Percentiles rank a stretch among this genome's conserved stretches.
Evolutionary conservation across 495 filamentous ascomycete species (phyloP).

Genomic region (Margaritispora aquatica): DNA sequence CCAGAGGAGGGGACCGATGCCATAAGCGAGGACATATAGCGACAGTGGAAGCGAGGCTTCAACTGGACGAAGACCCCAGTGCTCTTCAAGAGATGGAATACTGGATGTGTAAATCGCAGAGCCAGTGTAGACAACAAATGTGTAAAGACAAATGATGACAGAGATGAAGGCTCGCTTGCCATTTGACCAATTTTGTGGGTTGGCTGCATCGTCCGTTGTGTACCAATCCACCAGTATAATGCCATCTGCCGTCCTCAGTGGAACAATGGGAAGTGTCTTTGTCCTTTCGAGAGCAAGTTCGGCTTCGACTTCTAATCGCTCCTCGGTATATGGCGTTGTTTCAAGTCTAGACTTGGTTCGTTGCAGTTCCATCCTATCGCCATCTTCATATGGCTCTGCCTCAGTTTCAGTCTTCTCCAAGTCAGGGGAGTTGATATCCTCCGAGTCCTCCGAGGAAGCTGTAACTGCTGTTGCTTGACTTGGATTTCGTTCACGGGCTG

Average conservation of each 20-base stretch:
- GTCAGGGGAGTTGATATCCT: neutral
- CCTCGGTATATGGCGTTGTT: slow-evolving; percentile 32
- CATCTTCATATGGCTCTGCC: slow-evolving; percentile 52
- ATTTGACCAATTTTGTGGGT: slow-evolving; percentile 50
- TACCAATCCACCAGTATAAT: slow-evolving; percentile 55
- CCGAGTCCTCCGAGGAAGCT: neutral
- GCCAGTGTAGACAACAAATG: slow-evolving; percentile 42
- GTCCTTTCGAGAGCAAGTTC: slow-evolving; percentile 36
- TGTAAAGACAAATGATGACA: slow-evolving; percentile 45
- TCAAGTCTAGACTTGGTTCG: slow-evolving; percentile 28
- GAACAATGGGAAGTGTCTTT: slow-evolving; percentile 40
- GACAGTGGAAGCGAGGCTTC: slow-evolving; percentile 47
- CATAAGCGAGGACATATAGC: slow-evolving; percentile 57
- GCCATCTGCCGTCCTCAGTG: slow-evolving; percentile 35
- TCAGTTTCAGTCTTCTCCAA: slow-evolving; percentile 16
- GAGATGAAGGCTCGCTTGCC: slow-evolving; percentile 35
- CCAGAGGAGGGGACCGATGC: slow-evolving; percentile 40
- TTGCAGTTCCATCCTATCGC: slow-evolving; percentile 37
- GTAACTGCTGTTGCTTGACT: slow-evolving; percentile 7
- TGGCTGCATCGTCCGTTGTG: slow-evolving; percentile 38
- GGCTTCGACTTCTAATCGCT: slow-evolving; percentile 35
- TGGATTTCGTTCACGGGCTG: neutral
- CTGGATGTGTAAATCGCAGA: slow-evolving; percentile 43
- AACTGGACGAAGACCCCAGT: slow-evolving; percentile 46
- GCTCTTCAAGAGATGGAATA: slow-evolving; percentile 35